Evolutionary conservation across 345 rosid species (phyloP), one percentile per base, ranked within the genome.

Genomic region (Aethionema arabicum): DNA sequence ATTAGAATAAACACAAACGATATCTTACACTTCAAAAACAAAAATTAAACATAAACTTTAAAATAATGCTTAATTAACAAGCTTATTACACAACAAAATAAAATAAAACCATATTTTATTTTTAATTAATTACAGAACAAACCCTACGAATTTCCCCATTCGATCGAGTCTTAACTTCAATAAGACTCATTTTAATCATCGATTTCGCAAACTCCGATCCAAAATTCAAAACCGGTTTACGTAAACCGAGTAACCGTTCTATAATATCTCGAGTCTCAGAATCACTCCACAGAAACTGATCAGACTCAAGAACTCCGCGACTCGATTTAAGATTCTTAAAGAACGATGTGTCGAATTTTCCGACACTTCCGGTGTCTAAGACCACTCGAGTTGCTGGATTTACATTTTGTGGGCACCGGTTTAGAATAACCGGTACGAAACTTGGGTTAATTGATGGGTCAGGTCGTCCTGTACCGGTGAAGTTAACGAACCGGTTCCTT

Each of bases 111-210:
- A 36, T 39, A 30, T 33, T 33, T 52, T 32, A 31, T 31, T 16
- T 42, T 47, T 54, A 74, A 44, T 76, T 78, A n/a, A 80, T 59
- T 1, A 72, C 74, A 3, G 77, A 72, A 72, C 86, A 84, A 39
- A 72, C 66, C 58, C 63, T 65, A 35, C 86, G 76, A 57, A 82
- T 76, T 59, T 77, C 84, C 8, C 86, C 83, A 10, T 70, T 38
- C 3, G 61, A 57, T 7, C 79, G 76, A 0, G 80, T 76, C 67
- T 79, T 79, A 11, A 82, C 76, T 0, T 69, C 82, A 12, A 76
- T 76, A 12, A 77, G 79, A 69, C 84, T 76, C 89, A 84, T 84
- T 74, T 77, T 84, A 9, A 66, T 68, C 86, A 84, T 84, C 6
- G 90, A 65, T 36, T 32, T 68, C 6, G 70, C 80, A 5, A 84